These are phyloP conservation scores for Phalaenopsis equestris DNA, from an alignment of 106 monocot genomes.

Conservation along the genomic window DNA sequence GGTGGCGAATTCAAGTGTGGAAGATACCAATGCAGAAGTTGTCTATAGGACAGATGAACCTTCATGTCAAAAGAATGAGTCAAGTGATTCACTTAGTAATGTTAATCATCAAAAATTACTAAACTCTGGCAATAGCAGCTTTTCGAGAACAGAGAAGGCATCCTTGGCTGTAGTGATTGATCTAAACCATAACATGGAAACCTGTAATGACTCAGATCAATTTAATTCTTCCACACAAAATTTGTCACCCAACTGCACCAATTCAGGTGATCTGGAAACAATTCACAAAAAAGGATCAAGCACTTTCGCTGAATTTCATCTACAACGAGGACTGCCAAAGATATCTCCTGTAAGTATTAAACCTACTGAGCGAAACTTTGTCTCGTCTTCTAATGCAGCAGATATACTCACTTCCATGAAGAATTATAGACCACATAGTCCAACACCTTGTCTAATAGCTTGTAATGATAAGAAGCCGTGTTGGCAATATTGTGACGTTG, in stretches of 20 bases:
- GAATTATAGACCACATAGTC: neutral
- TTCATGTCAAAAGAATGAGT: slow-evolving; percentile 5
- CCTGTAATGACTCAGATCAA: neutral
- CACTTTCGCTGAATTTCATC: slow-evolving; percentile 14
- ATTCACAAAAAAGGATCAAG: neutral
- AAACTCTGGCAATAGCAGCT: neutral
- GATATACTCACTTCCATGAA: too few relatives aligned
- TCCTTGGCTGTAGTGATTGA: slow-evolving; percentile 17
- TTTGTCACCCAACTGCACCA: neutral
- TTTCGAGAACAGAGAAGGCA: slow-evolving; percentile 3
- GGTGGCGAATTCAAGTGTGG: neutral
- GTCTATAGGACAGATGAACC: slow-evolving; percentile 5
- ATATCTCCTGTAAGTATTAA: neutral
- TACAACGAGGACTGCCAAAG: slow-evolving; percentile 4
- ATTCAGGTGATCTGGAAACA: slow-evolving; percentile 1
- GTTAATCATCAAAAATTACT: neutral
- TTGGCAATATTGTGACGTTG: too few relatives aligned
- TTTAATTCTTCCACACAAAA: slow-evolving; percentile 3
- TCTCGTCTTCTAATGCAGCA: neutral
- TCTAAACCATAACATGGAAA: slow-evolving; percentile 14
- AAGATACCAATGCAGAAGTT: neutral
- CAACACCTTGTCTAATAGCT: too few relatives aligned
- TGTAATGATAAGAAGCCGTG: too few relatives aligned
- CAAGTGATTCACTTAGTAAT: slow-evolving; percentile 15
- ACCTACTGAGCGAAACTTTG: neutral